Percentiles rank a stretch among this genome's conserved stretches.
Conservation (phyloP, 805 yeast genomes). For the Candida boleticola region DNA sequence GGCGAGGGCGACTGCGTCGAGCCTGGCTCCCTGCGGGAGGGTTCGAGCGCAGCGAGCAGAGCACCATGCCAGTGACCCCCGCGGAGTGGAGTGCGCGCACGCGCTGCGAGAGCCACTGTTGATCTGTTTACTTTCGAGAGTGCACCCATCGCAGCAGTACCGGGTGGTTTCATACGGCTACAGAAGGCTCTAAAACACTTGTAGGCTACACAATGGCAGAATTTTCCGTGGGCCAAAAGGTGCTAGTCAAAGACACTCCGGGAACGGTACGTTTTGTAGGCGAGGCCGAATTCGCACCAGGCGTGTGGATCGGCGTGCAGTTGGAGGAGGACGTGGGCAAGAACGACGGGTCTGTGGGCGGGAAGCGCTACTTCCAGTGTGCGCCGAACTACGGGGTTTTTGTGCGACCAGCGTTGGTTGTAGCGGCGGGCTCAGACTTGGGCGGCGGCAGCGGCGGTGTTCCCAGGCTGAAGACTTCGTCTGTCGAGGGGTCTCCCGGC, state of each 20-base stretch:
- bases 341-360: conserved; percentile 49
- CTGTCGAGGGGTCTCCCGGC: neutral
- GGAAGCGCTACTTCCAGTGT: conserved; percentile 42
- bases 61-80: no score
- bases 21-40: no score
- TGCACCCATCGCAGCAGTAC: no score
- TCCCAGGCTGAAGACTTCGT: neutral
- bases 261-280: conserved; percentile 56
- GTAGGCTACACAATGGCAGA: no score
- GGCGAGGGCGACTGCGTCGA: no score
- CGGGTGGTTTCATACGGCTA: no score
- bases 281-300: conserved; percentile 55
- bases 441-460: conserved; percentile 1
- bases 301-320: conserved; percentile 53
- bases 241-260: conserved; percentile 32
- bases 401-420: conserved; percentile 39
- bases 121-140: no score
- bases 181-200: no score
- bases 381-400: conserved; percentile 43
- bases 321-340: conserved; percentile 41
- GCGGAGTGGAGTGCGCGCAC: no score
- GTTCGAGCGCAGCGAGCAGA: no score
- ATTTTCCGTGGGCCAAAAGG: conserved; percentile 24
- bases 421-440: neutral
- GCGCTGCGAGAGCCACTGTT: no score